Percentiles rank a stretch among this genome's conserved stretches.
These are phyloP conservation scores for Pseudogymnoascus sp. DNA, from an alignment of 2,329 filamentous ascomycete genomes.

Conservation along the genomic window DNA sequence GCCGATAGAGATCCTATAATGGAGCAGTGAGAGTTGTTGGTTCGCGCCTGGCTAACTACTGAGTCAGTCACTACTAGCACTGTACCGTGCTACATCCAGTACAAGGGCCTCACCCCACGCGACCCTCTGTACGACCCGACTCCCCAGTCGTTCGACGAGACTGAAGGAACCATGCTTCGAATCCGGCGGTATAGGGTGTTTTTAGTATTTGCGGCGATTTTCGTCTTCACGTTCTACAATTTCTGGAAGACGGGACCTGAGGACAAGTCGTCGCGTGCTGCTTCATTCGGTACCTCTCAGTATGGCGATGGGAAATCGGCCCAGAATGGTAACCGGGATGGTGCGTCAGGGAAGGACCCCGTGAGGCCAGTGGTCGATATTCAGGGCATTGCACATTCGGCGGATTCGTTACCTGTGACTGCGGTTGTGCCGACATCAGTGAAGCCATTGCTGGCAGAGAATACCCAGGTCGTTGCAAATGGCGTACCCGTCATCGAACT, in stretches of 20 bases:
- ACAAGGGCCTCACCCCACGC: slow-evolving; percentile 3
- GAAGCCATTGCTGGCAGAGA: background rate
- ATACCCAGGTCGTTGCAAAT: background rate
- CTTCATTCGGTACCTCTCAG: background rate
- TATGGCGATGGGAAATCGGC: background rate
- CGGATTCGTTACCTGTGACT: background rate
- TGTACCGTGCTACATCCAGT: background rate
- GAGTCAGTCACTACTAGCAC: background rate
- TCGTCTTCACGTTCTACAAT: slow-evolving; percentile 36
- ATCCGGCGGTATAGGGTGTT: slow-evolving; percentile 56
- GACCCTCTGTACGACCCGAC: background rate
- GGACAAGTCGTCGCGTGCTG: background rate
- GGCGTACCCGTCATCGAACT: background rate
- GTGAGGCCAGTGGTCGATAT: background rate
- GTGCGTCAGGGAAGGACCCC: background rate
- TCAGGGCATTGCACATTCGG: background rate
- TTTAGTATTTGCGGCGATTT: slow-evolving; percentile 45
- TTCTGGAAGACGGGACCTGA: background rate
- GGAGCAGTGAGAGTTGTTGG: background rate
- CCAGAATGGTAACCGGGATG: background rate
- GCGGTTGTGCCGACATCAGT: background rate
- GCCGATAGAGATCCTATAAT: background rate
- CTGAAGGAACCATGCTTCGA: slow-evolving; percentile 42
- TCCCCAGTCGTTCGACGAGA: background rate
- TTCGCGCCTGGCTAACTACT: slow-evolving; percentile 1